phyloP scores from a whole-genome alignment of 805 yeast species.

The Suhomyces xylopsoci region DNA sequence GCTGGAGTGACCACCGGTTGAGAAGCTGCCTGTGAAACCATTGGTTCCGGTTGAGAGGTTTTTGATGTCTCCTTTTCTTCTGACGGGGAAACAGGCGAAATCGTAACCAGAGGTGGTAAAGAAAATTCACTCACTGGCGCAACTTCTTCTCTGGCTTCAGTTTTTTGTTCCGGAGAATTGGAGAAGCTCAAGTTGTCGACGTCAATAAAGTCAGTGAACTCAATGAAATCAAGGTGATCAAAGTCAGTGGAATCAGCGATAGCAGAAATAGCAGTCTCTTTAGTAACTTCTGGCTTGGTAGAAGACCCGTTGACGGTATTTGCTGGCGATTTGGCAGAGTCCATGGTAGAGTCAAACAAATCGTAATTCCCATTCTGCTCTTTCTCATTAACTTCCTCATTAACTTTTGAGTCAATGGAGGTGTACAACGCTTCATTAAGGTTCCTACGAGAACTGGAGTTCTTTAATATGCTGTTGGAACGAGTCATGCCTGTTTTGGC shows the following conservation, averaged over 20 bases:
- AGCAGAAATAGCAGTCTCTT: background rate
- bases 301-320: background rate
- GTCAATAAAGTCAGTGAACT: slow-evolving; percentile 40
- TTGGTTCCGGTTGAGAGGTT: background rate
- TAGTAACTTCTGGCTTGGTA: background rate
- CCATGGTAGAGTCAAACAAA: background rate
- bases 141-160: background rate
- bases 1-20: background rate
- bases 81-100: slow-evolving; percentile 1
- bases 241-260: background rate
- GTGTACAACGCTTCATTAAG: slow-evolving; percentile 13
- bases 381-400: background rate
- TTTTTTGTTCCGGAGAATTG: slow-evolving; percentile 15
- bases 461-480: slow-evolving; percentile 40
- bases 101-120: background rate
- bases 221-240: slow-evolving; percentile 30
- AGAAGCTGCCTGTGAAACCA: background rate
- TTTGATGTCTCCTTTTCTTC: background rate
- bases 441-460: slow-evolving; percentile 22
- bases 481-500: slow-evolving; percentile 22
- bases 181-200: slow-evolving; percentile 35
- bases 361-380: background rate
- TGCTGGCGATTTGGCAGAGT: background rate
- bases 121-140: background rate
- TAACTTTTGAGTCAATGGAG: slow-evolving; percentile 2